phyloP scores from a whole-genome alignment of 1,284 basidiomycete genomes.

The Boletus mariae region DNA sequence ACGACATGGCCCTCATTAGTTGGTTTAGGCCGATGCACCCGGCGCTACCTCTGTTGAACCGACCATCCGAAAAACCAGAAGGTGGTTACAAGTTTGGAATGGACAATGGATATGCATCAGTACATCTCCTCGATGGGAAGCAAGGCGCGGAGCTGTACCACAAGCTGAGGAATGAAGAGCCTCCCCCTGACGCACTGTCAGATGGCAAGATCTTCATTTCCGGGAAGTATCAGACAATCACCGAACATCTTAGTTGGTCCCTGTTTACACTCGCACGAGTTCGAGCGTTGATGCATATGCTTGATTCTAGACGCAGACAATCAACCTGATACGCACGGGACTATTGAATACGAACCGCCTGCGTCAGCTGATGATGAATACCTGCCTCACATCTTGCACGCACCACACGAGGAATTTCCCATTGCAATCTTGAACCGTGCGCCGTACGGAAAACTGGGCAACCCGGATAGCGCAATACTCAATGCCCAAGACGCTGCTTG shows the following conservation, averaged over 20 bases:
- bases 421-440: slow-evolving; percentile 72
- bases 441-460: slow-evolving; percentile 49
- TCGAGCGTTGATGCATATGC: slow-evolving; percentile 8
- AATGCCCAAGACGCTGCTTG: slow-evolving; percentile 76
- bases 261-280: neutral
- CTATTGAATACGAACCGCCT: slow-evolving; percentile 28
- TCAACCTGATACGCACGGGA: slow-evolving; percentile 34
- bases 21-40: slow-evolving; percentile 61
- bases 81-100: slow-evolving; percentile 47
- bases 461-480: slow-evolving; percentile 41
- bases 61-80: slow-evolving; percentile 23
- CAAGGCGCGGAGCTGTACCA: slow-evolving; percentile 29
- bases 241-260: slow-evolving; percentile 33
- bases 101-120: slow-evolving; percentile 42
- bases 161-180: slow-evolving; percentile 16
- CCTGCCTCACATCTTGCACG: slow-evolving; percentile 48
- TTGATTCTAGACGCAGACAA: slow-evolving; percentile 33
- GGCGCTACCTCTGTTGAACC: slow-evolving; percentile 46
- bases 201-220: slow-evolving; percentile 24
- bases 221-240: slow-evolving; percentile 34
- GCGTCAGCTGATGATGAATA: slow-evolving; percentile 33
- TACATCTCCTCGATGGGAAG: slow-evolving; percentile 28
- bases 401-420: slow-evolving; percentile 59
- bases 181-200: slow-evolving; percentile 6
- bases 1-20: slow-evolving; percentile 69